Evolutionary conservation across 2,329 filamentous ascomycete species (phyloP).

Genomic region (Aspergillaceae sp.): DNA sequence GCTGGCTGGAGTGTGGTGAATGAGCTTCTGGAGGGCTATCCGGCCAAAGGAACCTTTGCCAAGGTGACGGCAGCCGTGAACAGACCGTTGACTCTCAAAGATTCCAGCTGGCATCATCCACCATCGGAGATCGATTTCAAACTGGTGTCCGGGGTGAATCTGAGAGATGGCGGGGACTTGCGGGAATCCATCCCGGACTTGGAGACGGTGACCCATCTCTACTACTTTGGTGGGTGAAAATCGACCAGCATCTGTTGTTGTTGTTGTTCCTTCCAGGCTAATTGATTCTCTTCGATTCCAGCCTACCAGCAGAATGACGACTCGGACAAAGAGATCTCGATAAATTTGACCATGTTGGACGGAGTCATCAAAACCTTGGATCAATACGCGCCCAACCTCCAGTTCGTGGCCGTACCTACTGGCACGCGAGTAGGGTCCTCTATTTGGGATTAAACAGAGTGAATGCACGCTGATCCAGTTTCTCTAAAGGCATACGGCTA

Average conservation of each 20-base stretch:
- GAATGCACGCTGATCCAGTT: conserved; percentile 7
- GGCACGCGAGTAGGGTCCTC: neutral
- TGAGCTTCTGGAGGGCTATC: conserved; percentile 25
- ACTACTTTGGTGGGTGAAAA: too few relatives aligned
- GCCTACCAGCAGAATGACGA: too few relatives aligned
- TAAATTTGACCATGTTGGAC: too few relatives aligned
- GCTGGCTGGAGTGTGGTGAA: conserved; percentile 33
- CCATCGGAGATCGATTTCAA: conserved; percentile 27
- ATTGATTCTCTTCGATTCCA: too few relatives aligned
- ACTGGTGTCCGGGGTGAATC: conserved; percentile 27
- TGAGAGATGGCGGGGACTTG: conserved; percentile 10
- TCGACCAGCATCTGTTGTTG: too few relatives aligned
- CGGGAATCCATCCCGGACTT: neutral
- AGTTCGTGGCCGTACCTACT: too few relatives aligned
- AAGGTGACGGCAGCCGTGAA: conserved; percentile 31
- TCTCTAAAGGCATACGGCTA: conserved; percentile 27
- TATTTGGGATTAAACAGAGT: conserved; percentile 26
- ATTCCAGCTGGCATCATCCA: conserved; percentile 23
- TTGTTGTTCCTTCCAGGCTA: too few relatives aligned
- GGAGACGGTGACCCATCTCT: too few relatives aligned
- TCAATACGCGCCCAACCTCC: too few relatives aligned
- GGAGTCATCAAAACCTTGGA: too few relatives aligned
- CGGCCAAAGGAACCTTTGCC: conserved; percentile 19
- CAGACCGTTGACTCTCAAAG: conserved; percentile 20
- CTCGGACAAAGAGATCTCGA: too few relatives aligned